Conservation (phyloP, 1,139 yeast species). For the Hansenula sp. region DNA sequence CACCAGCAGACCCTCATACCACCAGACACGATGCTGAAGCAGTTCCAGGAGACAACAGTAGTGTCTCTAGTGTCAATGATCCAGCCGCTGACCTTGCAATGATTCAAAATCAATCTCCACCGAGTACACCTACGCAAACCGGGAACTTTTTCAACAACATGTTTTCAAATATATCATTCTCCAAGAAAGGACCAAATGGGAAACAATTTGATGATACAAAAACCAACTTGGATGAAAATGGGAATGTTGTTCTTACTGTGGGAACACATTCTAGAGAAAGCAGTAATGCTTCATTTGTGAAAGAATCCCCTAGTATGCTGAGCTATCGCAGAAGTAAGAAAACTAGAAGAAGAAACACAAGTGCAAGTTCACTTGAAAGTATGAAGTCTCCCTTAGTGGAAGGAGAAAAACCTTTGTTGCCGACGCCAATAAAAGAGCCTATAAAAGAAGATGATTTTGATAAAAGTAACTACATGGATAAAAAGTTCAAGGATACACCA, state of each 20-base stretch:
- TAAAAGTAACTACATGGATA: slow-evolving; percentile 34
- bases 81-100: slow-evolving; percentile 13
- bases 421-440: not conserved
- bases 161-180: slow-evolving; percentile 11
- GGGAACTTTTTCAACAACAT: slow-evolving; percentile 17
- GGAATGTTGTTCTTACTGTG: not conserved
- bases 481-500: slow-evolving; percentile 37
- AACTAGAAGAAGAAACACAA: slow-evolving; percentile 17
- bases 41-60: slow-evolving; percentile 6
- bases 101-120: slow-evolving; percentile 8
- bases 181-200: slow-evolving; percentile 1
- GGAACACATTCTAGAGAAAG: slow-evolving; percentile 3
- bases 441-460: slow-evolving; percentile 23
- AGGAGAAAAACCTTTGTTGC: slow-evolving; percentile 21
- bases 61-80: slow-evolving; percentile 11
- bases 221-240: not conserved
- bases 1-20: slow-evolving; percentile 58
- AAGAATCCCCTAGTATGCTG: slow-evolving; percentile 21
- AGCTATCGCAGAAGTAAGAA: slow-evolving; percentile 23
- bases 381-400: slow-evolving; percentile 24
- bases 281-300: slow-evolving; percentile 4
- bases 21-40: slow-evolving; percentile 43
- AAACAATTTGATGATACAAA: not conserved
- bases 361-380: slow-evolving; percentile 18
- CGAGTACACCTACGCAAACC: slow-evolving; percentile 9